These are phyloP conservation scores for Cladosporium velox DNA, from an alignment of 2,329 filamentous ascomycete species.

Conservation along the genomic window DNA sequence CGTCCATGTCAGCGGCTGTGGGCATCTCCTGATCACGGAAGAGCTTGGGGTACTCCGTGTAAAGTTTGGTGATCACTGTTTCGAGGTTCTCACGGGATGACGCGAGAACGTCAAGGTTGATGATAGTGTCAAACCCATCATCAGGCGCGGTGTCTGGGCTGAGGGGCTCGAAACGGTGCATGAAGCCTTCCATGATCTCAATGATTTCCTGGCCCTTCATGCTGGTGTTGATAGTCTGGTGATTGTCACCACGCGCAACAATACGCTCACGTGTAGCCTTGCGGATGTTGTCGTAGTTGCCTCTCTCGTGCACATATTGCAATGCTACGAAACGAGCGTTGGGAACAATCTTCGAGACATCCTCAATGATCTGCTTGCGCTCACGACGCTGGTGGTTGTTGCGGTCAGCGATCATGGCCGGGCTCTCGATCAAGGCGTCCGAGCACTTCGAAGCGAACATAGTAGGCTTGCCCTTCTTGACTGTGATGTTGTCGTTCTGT, in stretches of 20 bases:
- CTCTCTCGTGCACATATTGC: constrained; percentile 77
- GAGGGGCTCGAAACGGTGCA: constrained; percentile 79
- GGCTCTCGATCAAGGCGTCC: constrained; percentile 62
- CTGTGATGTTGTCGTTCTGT: constrained; percentile 94
- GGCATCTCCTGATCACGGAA: constrained; percentile 66
- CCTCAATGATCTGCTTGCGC: constrained; percentile 80
- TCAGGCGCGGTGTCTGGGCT: constrained; percentile 71
- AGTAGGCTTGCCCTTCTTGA: constrained; percentile 70
- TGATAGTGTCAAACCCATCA: constrained; percentile 76
- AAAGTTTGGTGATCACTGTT: constrained; percentile 69
- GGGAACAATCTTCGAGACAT: constrained; percentile 64
- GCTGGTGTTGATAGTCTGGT: constrained; percentile 93
- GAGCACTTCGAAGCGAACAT: constrained; percentile 74
- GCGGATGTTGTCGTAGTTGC: constrained; percentile 71
- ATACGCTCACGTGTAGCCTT: constrained; percentile 76
- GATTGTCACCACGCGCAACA: constrained; percentile 85
- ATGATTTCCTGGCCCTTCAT: constrained; percentile 76
- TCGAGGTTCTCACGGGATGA: constrained; percentile 87
- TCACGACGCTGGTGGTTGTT: constrained; percentile 93
- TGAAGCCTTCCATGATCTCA: constrained; percentile 92
- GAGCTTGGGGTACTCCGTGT: constrained; percentile 75
- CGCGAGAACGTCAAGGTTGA: constrained; percentile 76
- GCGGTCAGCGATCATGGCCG: constrained; percentile 84
- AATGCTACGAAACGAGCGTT: constrained; percentile 77
- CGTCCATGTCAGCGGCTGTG: constrained; percentile 71